Evolutionary conservation across 2,329 filamentous ascomycete genomes (phyloP), one percentile per base, ranked within the genome.

Genomic region (Aphanoascus verrucosus): DNA sequence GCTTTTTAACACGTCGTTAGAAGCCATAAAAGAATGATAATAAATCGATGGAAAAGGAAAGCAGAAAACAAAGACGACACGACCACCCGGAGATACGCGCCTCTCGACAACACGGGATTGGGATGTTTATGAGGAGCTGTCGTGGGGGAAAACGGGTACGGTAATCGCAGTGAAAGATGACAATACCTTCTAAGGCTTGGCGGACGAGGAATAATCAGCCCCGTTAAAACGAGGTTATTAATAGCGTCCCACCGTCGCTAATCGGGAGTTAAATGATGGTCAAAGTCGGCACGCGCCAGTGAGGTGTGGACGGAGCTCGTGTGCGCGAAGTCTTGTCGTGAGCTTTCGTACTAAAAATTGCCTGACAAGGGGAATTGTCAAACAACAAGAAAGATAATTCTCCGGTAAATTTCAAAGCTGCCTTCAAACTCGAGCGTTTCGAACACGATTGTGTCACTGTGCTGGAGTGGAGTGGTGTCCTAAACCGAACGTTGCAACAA

Each of bases 361-460:
- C 46, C 7, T 6, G 17, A n/a, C 17, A 12, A 38, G 23, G 17
- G 32, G 31, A n/a, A n/a, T n/a, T n/a, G n/a, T n/a, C 7, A 28
- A 28, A 48, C 37, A 28, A 3, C 14, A 23, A 23, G 17, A 3
- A 28, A 19, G 40, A 44, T 20, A 7, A 28, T 51, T 28, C 28
- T 42, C 37, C 38, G 28, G 49, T 28, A 11, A 31, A 51, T 51
- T 43, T 43, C 38, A 37, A 51, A 37, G 28, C 38, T 51, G 40
- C 3, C 40, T 40, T 44, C 40, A 40, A 51, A 31, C 49, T 43
- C 20, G 31, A 51, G 31, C 32, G 40, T 35, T 51, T 51, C 19
- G 40, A 17, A 51, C 44, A 51, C 49, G 49, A 51, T 44, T 51
- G 49, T 51, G 35, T 51, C 49, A 51, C 49, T 20, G 49, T 51